Conservation (phyloP, 2,329 filamentous ascomycete species). For the Ascomycota sp. region DNA sequence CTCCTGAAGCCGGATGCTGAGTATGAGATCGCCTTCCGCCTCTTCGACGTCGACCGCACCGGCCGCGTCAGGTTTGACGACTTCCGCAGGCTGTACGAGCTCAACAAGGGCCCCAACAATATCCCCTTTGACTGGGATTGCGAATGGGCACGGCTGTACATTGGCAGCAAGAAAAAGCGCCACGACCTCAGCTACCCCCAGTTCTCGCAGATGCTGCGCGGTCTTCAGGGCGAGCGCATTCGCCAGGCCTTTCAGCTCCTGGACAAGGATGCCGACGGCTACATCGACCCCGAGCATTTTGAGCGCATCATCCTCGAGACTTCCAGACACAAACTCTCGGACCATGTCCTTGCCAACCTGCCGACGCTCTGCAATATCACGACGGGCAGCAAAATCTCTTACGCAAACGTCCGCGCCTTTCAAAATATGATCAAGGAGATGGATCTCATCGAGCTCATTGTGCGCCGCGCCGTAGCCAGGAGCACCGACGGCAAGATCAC, state of each 20-base stretch:
- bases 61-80: conserved; percentile 79
- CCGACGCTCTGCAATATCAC: conserved; percentile 91
- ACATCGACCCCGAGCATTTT: conserved; percentile 89
- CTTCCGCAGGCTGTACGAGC: conserved; percentile 67
- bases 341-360: conserved; percentile 81
- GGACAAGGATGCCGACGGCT: conserved; percentile 81
- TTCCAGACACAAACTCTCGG: conserved; percentile 85
- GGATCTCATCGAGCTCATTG: conserved; percentile 87
- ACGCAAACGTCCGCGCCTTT: conserved; percentile 92
- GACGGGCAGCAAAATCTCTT: conserved; percentile 79
- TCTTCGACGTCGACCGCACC: conserved; percentile 74
- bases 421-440: conserved; percentile 97
- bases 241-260: conserved; percentile 85
- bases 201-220: conserved; percentile 95
- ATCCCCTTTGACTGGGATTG: conserved; percentile 95
- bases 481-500: conserved; percentile 86
- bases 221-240: conserved; percentile 86
- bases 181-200: conserved; percentile 89
- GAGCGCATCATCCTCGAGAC: conserved; percentile 92
- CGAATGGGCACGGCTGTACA: conserved; percentile 89
- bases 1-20: conserved; percentile 88
- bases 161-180: conserved; percentile 68
- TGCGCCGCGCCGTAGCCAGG: conserved; percentile 68
- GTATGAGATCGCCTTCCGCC: conserved; percentile 94
- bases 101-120: conserved; percentile 66